Base-by-base conservation (phyloP, 2,329 filamentous ascomycete genomes). In the Thielaviopsis populi region DNA sequence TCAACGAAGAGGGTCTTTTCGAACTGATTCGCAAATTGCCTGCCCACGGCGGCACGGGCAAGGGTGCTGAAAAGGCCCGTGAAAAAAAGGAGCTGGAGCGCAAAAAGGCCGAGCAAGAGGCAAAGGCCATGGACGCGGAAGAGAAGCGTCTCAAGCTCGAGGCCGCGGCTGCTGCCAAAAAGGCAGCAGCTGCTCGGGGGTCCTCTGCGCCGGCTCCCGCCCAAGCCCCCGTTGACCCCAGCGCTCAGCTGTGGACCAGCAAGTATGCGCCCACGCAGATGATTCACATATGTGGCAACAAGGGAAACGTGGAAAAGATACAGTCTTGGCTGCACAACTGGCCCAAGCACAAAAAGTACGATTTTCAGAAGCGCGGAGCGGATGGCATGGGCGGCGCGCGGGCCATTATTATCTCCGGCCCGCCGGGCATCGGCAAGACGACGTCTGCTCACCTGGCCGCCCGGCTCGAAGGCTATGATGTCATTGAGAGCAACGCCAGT, bases 351-450 rank as follows among this genome's bases (percentile, higher is more conserved):
- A 86, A 89, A 65, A 90, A 88, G 71, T 87, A 83, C 66, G 80
- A 87, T 61, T 99, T 99, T 74, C 87, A 91, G 72, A 83, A 86
- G 70, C 83, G 85, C 66, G 94, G 94, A 0, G 80, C 87, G 10
- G 91, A 97, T 73, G 94, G 91, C 1, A 86, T 86, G 72, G 92
- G 92, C 41, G 80, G 81, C 0, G 88, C 87, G 69, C 86, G 94
- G 68, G 89, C 92, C n/a, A 86, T 97, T 68, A 95, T 97, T 72
- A 86, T 99, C 63, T 91, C 95, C 68, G 94, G 94, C 0, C 92
- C 94, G 17, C 94, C 94, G 37, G 94, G 94, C 19, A 96, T 99
- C 68, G 94, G 94, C 69, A 99, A 99, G 76, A 99, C 94, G 1
- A 99, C 94, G 40, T 90, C 95, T 60, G 94, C 94, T 27, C 94